These are phyloP conservation scores for Funneliformis mosseae DNA, from an alignment of 192 early-diverging fungal genomes.

Conservation along the genomic window DNA sequence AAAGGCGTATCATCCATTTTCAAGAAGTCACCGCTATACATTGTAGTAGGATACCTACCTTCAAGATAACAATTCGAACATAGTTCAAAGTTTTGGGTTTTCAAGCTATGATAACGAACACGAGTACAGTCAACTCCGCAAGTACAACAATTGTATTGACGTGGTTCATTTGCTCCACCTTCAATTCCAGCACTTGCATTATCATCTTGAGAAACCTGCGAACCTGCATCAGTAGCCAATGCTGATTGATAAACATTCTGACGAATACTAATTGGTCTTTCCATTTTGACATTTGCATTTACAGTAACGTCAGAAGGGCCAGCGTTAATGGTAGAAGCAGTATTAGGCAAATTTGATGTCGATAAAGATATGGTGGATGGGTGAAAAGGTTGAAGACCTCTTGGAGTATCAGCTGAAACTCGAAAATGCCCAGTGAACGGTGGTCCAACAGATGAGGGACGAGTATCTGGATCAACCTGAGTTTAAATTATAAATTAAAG, in stretches of 20 bases:
- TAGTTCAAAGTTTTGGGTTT: constrained; percentile 70
- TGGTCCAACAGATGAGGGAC: constrained; percentile 91
- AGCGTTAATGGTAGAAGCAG: constrained; percentile 37
- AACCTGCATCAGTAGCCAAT: constrained; percentile 27
- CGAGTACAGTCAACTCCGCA: constrained; percentile 84
- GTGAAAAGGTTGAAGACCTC: constrained; percentile 86
- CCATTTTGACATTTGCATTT: constrained; percentile 35
- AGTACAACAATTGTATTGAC: constrained; percentile 71
- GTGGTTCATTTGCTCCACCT: constrained; percentile 36
- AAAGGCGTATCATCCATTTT: constrained; percentile 57
- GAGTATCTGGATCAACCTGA: constrained; percentile 88
- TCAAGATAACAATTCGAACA: constrained; percentile 91
- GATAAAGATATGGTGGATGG: constrained; percentile 47
- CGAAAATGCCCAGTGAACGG: constrained; percentile 97
- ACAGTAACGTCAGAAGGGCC: constrained; percentile 16
- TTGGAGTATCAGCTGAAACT: constrained; percentile 88
- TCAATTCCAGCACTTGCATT: constrained; percentile 42
- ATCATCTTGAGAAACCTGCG: constrained; percentile 45
- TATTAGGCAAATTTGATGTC: constrained; percentile 30
- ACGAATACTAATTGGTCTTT: constrained; percentile 52
- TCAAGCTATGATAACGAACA: constrained; percentile 81
- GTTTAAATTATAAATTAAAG: neutral
- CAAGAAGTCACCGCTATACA: constrained; percentile 90
- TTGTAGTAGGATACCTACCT: constrained; percentile 85
- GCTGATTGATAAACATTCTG: constrained; percentile 57